Base-by-base conservation (phyloP, 2,329 filamentous ascomycete genomes). In the Sporothrix luriei region DNA sequence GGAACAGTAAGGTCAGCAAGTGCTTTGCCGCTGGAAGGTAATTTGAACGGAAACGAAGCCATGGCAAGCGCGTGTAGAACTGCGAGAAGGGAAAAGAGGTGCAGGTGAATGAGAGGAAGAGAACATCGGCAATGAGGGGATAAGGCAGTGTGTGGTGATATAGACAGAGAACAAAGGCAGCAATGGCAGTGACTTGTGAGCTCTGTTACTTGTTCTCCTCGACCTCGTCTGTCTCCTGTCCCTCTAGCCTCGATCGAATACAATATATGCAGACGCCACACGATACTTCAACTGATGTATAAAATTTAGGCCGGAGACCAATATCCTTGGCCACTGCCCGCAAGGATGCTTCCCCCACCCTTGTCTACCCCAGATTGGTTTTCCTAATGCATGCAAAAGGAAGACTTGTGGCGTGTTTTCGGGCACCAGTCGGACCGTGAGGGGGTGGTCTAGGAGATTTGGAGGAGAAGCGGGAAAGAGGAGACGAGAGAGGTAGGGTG, bases 1-100 rank as follows among this genome's bases (percentile, higher is more conserved):
- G 83, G 77, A 75, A 85, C 80, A 74, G 80, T 81, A 81, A 87
- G 85, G 80, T 88, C 81, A 87, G 84, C 79, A 71, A 74, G 70
- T 66, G 76, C 72, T 51, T 73, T 74, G 71, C 68, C 71, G 71
- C 68, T 72, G 68, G 67, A 65, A 19, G 74, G 74, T 59, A 73
- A 14, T 43, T 71, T 72, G 57, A 72, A 72, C 13, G 71, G 43
- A 14, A 69, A 65, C 72, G 46, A 62, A 54, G 16, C 11, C 33
- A 29, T 40, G 19, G 43, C 14, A 24, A n/a, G 29, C n/a, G 19
- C 3, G n/a, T 55, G 46, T 7, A 6, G 2, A 48, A 64, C 57
- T 40, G n/a, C 48, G 43, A 26, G 29, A 16, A 57, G 21, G 16
- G n/a, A 21, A 19, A 64, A 26, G 40, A 10, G 24, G 14, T 55